Conservation (phyloP, 768 basidiomycete genomes). For the Leucocoprinus leucothites region DNA sequence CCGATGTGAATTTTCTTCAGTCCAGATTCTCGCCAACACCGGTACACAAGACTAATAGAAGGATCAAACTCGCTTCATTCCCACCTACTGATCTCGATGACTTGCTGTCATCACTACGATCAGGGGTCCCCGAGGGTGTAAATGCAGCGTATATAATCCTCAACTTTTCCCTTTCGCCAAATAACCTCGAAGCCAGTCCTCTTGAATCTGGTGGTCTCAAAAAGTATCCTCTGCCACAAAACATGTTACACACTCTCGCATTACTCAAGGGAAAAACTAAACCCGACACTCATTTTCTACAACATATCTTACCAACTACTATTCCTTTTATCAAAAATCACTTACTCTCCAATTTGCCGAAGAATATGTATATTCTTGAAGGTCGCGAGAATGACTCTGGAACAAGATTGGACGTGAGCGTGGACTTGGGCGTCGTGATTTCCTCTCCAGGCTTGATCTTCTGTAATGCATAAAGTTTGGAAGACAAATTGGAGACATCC, state of each 20-base stretch:
- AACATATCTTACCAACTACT: constrained; percentile 11
- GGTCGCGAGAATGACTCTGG: constrained; percentile 1
- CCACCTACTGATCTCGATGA: constrained; percentile 19
- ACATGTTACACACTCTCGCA: neutral
- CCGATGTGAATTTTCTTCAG: neutral
- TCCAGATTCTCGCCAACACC: constrained; percentile 20
- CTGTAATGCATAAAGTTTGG: constrained; percentile 38
- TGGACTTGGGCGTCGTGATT: constrained; percentile 18
- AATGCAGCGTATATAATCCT: constrained; percentile 28
- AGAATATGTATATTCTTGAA: constrained; percentile 46
- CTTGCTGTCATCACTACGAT: constrained; percentile 11
- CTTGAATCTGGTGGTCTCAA: neutral
- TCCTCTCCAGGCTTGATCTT: constrained; percentile 37
- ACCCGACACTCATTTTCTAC: constrained; percentile 11
- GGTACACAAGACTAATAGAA: constrained; percentile 34
- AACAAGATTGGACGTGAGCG: constrained; percentile 47
- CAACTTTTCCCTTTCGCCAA: neutral
- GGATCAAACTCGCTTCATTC: constrained; percentile 36
- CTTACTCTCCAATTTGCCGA: constrained; percentile 34
- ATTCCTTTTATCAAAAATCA: constrained; percentile 37
- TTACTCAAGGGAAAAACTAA: constrained; percentile 2
- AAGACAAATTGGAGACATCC: constrained; percentile 34
- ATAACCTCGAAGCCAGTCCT: neutral
- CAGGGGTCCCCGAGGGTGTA: neutral
- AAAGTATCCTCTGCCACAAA: neutral